Evolutionary conservation across 257 asterid genomes (phyloP), one percentile per base, ranked within the genome.

Genomic region (Phtheirospermum japonicum): DNA sequence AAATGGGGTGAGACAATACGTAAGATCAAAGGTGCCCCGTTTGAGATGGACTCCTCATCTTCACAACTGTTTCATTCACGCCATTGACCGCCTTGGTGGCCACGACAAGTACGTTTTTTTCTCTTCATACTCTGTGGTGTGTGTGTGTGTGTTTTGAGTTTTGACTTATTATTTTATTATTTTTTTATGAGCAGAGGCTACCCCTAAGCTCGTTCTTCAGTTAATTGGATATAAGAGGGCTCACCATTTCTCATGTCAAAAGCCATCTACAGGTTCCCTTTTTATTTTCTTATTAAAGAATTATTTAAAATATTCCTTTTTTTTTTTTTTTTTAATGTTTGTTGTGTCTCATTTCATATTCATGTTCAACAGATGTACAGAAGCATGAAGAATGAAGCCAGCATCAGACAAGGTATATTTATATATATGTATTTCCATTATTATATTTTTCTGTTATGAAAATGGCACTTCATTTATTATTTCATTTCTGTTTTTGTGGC

Each of bases 241-340:
- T 90, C 67, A 87, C 95, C 20, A 90, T 87, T 59, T 82, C 97
- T 72, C 97, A 90, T 77, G 97, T 90, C 61, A 90, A 90, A 77
- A 87, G 96, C 80, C 97, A 90, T 58, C 83, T 90, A 4, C 97
- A 90, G 90, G 97, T 64, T 50, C 10, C 26, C 8, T 46, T 5
- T 46, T 12, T 14, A 13, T 45, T 17, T 46, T 18, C n/a, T 17
- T 16, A 4, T 46, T 13, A 14, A 6, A 4, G 0, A 14, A 2
- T 46, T 13, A 5, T 4, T 46, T 1, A 46, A 17, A 14, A n/a
- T 45, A 13, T n/a, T 5, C 3, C 2, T 26, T 4, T 23, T 23
- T 23, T 23, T 23, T 23, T 23, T 23, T 13, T 45, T 45, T 45
- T 6, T 45, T 12, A 16, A 45, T 45, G 18, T 45, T 14, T 45